These are phyloP conservation scores for Crithidia acanthocephali DNA, from an alignment of 208 protist species.

Conservation along the genomic window DNA sequence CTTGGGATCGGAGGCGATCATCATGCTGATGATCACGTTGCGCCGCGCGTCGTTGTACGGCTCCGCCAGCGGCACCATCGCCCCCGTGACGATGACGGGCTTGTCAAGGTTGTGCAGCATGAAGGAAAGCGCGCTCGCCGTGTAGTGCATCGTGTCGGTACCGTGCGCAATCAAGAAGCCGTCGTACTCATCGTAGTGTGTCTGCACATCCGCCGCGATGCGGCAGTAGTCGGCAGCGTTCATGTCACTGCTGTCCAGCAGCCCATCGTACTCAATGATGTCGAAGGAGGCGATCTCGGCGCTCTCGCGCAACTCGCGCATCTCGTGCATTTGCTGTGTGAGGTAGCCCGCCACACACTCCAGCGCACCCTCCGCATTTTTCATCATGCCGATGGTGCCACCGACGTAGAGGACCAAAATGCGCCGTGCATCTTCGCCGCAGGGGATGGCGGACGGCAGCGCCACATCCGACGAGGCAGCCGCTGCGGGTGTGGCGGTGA, in stretches of 20 bases:
- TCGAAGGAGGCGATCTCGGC: slow-evolving; percentile 68
- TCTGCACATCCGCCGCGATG: slow-evolving; percentile 73
- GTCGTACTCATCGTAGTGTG: slow-evolving; percentile 93
- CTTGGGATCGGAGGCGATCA: slow-evolving; percentile 79
- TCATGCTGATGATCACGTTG: slow-evolving; percentile 87
- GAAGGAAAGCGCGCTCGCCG: slow-evolving; percentile 95
- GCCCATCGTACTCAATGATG: slow-evolving; percentile 77
- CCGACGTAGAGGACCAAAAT: slow-evolving; percentile 89
- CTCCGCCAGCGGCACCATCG: slow-evolving; percentile 92
- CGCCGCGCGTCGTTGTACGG: slow-evolving; percentile 89
- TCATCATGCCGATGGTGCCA: slow-evolving; percentile 92
- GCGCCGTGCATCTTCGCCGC: slow-evolving; percentile 21
- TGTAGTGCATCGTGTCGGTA: slow-evolving; percentile 98
- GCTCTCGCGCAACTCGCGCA: slow-evolving; percentile 57
- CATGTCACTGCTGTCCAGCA: slow-evolving; percentile 92
- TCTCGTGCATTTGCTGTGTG: slow-evolving; percentile 60
- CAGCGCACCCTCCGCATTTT: slow-evolving; percentile 62
- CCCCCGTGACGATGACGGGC: slow-evolving; percentile 96
- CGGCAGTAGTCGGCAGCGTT: slow-evolving; percentile 68
- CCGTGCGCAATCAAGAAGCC: slow-evolving; percentile 97
- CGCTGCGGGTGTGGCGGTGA: background rate
- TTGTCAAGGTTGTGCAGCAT: slow-evolving; percentile 97
- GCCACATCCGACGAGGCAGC: slow-evolving; percentile 4
- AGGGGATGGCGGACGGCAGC: slow-evolving; percentile 10
- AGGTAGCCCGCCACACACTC: slow-evolving; percentile 76